These are phyloP conservation scores for Lotmaria passim DNA, from an alignment of 208 protist species.

Conservation along the genomic window DNA sequence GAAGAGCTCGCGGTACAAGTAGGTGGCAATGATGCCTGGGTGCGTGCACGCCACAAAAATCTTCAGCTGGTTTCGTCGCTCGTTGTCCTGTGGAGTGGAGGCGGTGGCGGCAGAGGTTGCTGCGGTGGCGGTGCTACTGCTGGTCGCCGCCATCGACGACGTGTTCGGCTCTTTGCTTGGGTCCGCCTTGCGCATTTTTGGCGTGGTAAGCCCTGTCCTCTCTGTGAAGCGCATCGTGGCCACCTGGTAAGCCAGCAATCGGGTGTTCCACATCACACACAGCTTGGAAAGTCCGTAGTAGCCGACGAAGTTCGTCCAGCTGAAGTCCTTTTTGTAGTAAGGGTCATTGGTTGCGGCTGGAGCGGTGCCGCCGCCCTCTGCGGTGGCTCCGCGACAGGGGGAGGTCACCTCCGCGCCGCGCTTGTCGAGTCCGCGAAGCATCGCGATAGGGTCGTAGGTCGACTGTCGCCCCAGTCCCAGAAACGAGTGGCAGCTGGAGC, in stretches of 20 bases:
- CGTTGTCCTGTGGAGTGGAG: background rate
- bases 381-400: background rate
- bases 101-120: background rate
- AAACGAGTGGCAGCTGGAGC: constrained; percentile 87
- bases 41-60: constrained; percentile 82
- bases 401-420: constrained; percentile 22
- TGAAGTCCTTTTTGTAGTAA: constrained; percentile 54
- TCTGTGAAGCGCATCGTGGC: constrained; percentile 37
- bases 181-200: background rate
- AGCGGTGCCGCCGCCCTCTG: background rate
- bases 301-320: constrained; percentile 67
- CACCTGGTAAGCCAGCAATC: constrained; percentile 60
- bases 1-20: constrained; percentile 86
- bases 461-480: constrained; percentile 44
- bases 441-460: constrained; percentile 52
- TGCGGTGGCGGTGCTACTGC: background rate
- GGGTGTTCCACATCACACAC: constrained; percentile 86
- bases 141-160: background rate
- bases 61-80: constrained; percentile 33
- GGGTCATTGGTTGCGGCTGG: background rate
- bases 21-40: constrained; percentile 78
- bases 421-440: constrained; percentile 59
- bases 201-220: constrained; percentile 1
- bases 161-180: background rate
- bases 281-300: constrained; percentile 91